These are phyloP conservation scores for Cutaneotrichosporon daszewskae DNA, from an alignment of 1,284 basidiomycete species.

Conservation along the genomic window DNA sequence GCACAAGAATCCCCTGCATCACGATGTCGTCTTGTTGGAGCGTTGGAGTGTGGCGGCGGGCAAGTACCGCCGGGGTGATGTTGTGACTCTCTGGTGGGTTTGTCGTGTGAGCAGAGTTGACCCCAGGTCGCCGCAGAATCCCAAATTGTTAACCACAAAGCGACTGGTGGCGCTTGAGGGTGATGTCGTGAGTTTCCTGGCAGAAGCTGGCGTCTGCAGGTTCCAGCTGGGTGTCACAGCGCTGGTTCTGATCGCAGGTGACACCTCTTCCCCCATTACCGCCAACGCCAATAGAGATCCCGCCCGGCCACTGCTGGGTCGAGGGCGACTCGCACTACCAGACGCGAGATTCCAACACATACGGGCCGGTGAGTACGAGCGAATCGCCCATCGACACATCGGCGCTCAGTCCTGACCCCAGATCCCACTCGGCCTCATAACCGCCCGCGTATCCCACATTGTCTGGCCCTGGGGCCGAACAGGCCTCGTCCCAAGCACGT, in stretches of 20 bases:
- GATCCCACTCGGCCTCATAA: constrained; percentile 49
- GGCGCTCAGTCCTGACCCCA: constrained; percentile 7
- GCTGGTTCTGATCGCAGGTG: constrained; percentile 25
- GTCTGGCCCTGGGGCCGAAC: constrained; percentile 46
- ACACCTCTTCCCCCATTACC: constrained; percentile 44
- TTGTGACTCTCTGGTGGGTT: constrained; percentile 51
- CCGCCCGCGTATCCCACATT: constrained; percentile 45
- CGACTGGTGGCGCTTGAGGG: constrained; percentile 53
- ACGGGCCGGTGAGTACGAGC: constrained; percentile 49
- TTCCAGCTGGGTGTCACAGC: background rate
- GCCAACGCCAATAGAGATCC: constrained; percentile 42
- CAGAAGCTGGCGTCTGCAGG: too few species aligned
- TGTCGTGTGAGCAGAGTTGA: background rate
- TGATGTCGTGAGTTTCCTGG: constrained; percentile 49
- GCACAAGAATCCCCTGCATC: constrained; percentile 35
- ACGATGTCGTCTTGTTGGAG: constrained; percentile 53
- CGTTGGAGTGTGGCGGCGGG: constrained; percentile 39
- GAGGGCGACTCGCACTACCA: constrained; percentile 53
- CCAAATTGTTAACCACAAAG: constrained; percentile 51
- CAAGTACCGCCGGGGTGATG: constrained; percentile 46
- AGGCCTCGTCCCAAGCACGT: constrained; percentile 25
- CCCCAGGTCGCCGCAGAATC: constrained; percentile 50
- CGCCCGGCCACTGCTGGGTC: constrained; percentile 51
- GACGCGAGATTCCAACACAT: constrained; percentile 50
- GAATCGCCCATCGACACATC: background rate